Base-by-base conservation (phyloP, 2,329 filamentous ascomycete genomes). In the Fusarium sp. region DNA sequence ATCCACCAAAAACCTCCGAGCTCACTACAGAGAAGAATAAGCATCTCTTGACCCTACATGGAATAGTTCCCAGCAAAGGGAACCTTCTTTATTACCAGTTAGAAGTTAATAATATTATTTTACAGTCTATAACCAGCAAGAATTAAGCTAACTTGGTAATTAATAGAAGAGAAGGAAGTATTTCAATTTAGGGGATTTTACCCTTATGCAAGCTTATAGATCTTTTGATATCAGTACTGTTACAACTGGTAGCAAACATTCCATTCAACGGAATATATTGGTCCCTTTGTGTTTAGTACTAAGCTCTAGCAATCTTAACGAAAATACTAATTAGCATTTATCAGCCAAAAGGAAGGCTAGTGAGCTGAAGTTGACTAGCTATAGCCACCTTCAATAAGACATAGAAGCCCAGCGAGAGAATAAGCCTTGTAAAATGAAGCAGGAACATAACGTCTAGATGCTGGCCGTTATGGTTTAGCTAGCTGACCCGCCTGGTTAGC, bases 151-250 rank as follows among this genome's bases (percentile, higher is more conserved):
- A 70, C 44, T 55, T 10, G 24, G 20, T 2, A 24, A 10, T 29
- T 6, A 6, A 30, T 32, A 1, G 0, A 16, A 73, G 70, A 56
- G 52, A 52, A 68, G 70, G 29, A 65, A 68, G n/a, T 73, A 68
- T 25, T 73, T 73, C 18, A 69, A 73, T 29, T 73, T 69, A 14
- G 69, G 70, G 14, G 70, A 73, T 45, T 72, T 73, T 51, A 69
- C 70, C 24, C 69, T 73, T 11, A 54, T 45, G 16, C 54, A 73
- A 59, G 70, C 70, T 44, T 49, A 59, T 24, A 57, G 22, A n/a
- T 32, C 66, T 25, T 73, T 69, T 10, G 45, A 70, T 24, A 72
- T 72, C 15, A 69, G 70, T 43, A 27, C 42, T 7, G 53, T 73
- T 18, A 51, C 38, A 27, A 73, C 70, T n/a, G 70, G 70, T 29